Evolutionary conservation across 139 green algal species (phyloP), one percentile per base, ranked within the genome.

Genomic region (Prasinococcaceae sp.): DNA sequence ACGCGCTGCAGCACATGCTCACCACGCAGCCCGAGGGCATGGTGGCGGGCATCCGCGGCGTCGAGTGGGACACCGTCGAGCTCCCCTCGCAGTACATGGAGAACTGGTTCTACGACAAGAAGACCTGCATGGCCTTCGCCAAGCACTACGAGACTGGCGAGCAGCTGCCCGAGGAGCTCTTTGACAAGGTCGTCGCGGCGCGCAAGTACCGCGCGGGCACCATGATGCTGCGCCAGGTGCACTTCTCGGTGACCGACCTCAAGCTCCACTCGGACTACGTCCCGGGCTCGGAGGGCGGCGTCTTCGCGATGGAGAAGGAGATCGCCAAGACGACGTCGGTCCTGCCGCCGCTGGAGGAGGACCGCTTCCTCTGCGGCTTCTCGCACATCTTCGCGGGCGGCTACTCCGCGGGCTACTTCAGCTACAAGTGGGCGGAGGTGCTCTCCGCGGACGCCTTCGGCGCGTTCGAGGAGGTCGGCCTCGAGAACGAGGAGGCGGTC

Each of bases 311-410:
- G 0, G 82, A 93, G 33, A 55, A 62, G 30, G 39, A 65, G 27
- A 57, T 93, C 23, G 79, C 76, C 0, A 23, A 72, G 35, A 75
- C 67, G 46, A 66, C 66, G 39, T 69, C 59, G 24, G 72, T 90
- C 8, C 74, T 93, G 74, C 58, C 64, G 45, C 79, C 76, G 3
- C 79, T 94, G 55, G 78, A 79, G 0, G 81, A 85, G 45, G 88
- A 97, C 75, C 73, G 88, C 47, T 96, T 97, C 81, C 73, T 97
- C 25, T 95, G 86, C 76, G 61, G 59, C 38, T 96, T 97, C 65
- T 54, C 43, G 16, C 88, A 97, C 76, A 96, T 97, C 65, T 97
- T 97, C 68, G 84, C 88, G 1, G 88, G 87, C 8, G 66, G 66
- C n/a, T 95, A 95, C 58, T 65, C 59, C 2, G 84, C 84, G 2